Percentiles rank a stretch among this genome's conserved stretches.
Conservation (phyloP, 192 early-diverging fungal genomes). For the Funneliformis mosseae region DNA sequence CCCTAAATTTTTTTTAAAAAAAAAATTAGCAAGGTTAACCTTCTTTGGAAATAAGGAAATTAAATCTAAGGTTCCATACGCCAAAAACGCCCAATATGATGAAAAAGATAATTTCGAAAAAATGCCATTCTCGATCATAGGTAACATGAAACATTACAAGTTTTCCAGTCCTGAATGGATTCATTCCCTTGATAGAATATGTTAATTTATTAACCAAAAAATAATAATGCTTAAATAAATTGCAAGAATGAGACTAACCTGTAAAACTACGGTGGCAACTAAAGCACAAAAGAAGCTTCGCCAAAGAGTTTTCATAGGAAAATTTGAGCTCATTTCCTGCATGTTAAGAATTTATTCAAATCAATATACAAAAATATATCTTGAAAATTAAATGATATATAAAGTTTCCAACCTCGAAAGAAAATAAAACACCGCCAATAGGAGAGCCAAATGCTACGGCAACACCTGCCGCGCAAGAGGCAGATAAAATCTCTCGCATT, state of each 20-base stretch:
- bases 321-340: conserved; percentile 94
- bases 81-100: conserved; percentile 81
- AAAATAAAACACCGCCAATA: conserved; percentile 82
- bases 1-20: conserved; percentile 55
- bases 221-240: neutral
- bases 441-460: conserved; percentile 97
- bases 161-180: conserved; percentile 97
- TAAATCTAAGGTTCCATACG: conserved; percentile 41
- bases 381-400: neutral
- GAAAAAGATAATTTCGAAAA: conserved; percentile 87
- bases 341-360: conserved; percentile 45
- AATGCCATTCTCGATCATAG: conserved; percentile 93
- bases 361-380: neutral
- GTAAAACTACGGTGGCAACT: conserved; percentile 88
- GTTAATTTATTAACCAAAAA: conserved; percentile 19
- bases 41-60: neutral
- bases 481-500: conserved; percentile 80
- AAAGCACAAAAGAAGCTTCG: conserved; percentile 96
- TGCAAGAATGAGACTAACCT: conserved; percentile 43
- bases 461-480: conserved; percentile 93
- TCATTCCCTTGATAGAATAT: conserved; percentile 58
- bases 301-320: conserved; percentile 96
- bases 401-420: conserved; percentile 46
- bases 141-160: conserved; percentile 95
- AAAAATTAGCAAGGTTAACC: neutral